These are phyloP conservation scores for Penicillium turbatum DNA, from an alignment of 495 filamentous ascomycete species.

Conservation along the genomic window DNA sequence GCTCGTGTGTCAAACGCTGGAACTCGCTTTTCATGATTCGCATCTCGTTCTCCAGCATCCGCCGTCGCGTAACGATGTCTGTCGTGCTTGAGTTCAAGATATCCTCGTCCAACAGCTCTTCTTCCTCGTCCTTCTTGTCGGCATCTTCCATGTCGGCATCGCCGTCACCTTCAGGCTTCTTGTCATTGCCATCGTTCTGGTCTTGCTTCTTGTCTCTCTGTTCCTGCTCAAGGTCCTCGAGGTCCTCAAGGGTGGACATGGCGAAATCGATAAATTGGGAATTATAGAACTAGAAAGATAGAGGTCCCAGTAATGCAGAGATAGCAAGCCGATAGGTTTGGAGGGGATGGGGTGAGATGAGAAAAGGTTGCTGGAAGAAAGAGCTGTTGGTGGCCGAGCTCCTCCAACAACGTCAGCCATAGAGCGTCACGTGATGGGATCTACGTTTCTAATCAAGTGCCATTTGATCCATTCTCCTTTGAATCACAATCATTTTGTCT, in stretches of 20 bases:
- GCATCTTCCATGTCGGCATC: conserved; percentile 89
- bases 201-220: conserved; percentile 70
- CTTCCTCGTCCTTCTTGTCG: conserved; percentile 66
- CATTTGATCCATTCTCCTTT: not conserved
- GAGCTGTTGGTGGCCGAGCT: conserved; percentile 36
- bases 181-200: conserved; percentile 51
- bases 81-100: conserved; percentile 85
- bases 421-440: conserved; percentile 34
- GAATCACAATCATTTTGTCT: not conserved
- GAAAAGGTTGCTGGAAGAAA: conserved; percentile 27
- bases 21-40: conserved; percentile 98
- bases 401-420: conserved; percentile 45
- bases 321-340: conserved; percentile 11
- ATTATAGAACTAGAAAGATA: conserved; percentile 3
- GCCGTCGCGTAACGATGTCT: conserved; percentile 81
- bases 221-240: conserved; percentile 74
- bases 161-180: conserved; percentile 55
- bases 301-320: not conserved
- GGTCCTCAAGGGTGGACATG: conserved; percentile 87
- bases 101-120: conserved; percentile 83
- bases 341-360: conserved; percentile 15
- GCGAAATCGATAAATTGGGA: conserved; percentile 15
- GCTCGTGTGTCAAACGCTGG: conserved; percentile 91
- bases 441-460: conserved; percentile 7
- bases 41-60: conserved; percentile 92